A percentile compares a stretch with the other conserved stretches of the same genome.
These are phyloP conservation scores for Pichia paraexigua DNA, from an alignment of 805 yeast species.

Conservation along the genomic window DNA sequence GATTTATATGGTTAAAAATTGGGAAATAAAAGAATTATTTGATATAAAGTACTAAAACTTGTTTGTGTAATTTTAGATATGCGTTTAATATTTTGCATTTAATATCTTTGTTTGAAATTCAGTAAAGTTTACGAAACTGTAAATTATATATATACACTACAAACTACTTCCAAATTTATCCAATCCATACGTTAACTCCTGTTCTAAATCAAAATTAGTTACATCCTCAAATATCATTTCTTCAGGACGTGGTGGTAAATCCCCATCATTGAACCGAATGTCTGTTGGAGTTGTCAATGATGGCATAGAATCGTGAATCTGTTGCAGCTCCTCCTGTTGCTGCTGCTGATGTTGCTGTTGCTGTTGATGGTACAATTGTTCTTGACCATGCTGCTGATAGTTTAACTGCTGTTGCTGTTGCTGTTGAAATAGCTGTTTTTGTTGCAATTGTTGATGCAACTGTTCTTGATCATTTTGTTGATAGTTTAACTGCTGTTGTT, in stretches of 20 bases:
- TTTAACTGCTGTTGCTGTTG: constrained; percentile 18
- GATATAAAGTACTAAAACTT: not conserved
- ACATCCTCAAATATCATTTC: constrained; percentile 31
- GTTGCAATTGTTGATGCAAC: not conserved
- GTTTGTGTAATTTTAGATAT: not conserved
- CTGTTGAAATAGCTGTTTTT: constrained; percentile 11
- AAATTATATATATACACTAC: not conserved
- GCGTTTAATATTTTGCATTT: too few species aligned
- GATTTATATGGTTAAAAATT: constrained; percentile 17
- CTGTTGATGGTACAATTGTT: constrained; percentile 11
- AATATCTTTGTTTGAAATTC: too few species aligned
- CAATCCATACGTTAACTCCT: constrained; percentile 59
- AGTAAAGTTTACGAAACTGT: too few species aligned
- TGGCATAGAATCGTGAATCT: constrained; percentile 13
- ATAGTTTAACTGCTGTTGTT: constrained; percentile 8
- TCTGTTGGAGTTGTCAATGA: constrained; percentile 38
- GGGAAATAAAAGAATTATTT: not conserved
- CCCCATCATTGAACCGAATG: constrained; percentile 36
- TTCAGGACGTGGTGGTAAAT: constrained; percentile 57
- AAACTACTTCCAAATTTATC: constrained; percentile 37
- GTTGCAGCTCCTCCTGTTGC: constrained; percentile 9
- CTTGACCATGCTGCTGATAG: constrained; percentile 12
- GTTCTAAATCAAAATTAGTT: constrained; percentile 43
- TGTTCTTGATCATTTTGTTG: too few species aligned
- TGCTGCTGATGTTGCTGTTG: constrained; percentile 7